Evolutionary conservation across 78 protist species (phyloP), one percentile per base, ranked within the genome.

Genomic region (Cavenderia fasciculata): DNA sequence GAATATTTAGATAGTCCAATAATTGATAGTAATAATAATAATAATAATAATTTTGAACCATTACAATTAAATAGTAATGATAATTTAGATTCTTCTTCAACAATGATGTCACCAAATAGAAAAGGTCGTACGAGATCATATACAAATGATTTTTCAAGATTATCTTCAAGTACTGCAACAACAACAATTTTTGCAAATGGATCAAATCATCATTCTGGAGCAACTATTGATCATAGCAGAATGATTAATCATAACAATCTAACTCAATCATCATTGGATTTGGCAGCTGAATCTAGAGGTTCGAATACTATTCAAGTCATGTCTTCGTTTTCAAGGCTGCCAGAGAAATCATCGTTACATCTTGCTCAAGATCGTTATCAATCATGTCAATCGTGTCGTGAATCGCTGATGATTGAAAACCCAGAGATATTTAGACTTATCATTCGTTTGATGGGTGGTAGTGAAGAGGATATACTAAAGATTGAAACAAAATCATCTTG

Each of bases 361-460:
- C 25, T 82, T 16, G 90, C 90, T 16, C 76, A 65, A n/a, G 90
- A 82, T 16, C 65, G 90, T 31, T 82, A 68, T 27, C 29, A 44
- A 21, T 31, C 44, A 31, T 87, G 93, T 40, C 79, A 73, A 40
- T 49, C 49, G 29, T 87, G 93, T 36, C 65, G 93, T 34, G 93
- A 87, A 25, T 62, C 86, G 2, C 47, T 87, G 3, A 59, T 71
- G 10, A 62, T 87, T 27, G 93, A 87, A 43, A 74, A 63, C 44
- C 93, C 93, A 2, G 93, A 87, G 74, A 87, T 87, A 4, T 87
- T 87, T 46, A 87, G 74, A 70, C n/a, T 87, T 1, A 87, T 87
- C 2, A 87, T 87, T 19, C 69, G 56, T 16, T 61, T 86, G 19
- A 86, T 69, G 74, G 72, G 78, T 18, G 63, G 77, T 1, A 52